Evolutionary conservation across 805 yeast genomes (phyloP).

Genomic region (Myxozyma udenii): DNA sequence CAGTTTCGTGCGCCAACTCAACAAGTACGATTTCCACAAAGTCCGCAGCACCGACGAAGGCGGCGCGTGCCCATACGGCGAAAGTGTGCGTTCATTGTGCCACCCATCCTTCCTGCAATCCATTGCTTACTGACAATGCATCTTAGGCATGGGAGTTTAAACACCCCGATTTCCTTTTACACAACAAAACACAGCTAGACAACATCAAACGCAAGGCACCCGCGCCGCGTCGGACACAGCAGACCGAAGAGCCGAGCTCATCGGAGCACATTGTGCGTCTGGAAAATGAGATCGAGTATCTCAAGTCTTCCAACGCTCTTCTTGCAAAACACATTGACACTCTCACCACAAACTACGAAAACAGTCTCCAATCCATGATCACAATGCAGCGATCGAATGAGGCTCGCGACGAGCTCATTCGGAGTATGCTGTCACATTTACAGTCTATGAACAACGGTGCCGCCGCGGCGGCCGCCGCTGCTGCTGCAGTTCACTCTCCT

Average conservation of each 20-base stretch:
- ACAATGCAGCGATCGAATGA: conserved; percentile 31
- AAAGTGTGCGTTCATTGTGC: conserved; percentile 38
- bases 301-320: conserved; percentile 18
- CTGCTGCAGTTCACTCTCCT: not conserved
- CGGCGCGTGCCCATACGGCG: conserved; percentile 57
- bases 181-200: conserved; percentile 75
- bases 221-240: conserved; percentile 25
- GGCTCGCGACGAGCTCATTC: conserved; percentile 29
- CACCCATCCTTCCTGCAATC: not conserved
- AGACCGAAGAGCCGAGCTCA: conserved; percentile 6
- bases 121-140: not conserved
- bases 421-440: conserved; percentile 22
- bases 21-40: conserved; percentile 96
- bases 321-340: conserved; percentile 26
- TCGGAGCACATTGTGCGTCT: conserved; percentile 24
- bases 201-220: conserved; percentile 57
- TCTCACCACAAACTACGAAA: conserved; percentile 21
- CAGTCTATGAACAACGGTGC: conserved; percentile 8
- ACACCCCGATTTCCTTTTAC: conserved; percentile 80
- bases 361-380: conserved; percentile 21
- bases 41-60: conserved; percentile 72
- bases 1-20: conserved; percentile 88
- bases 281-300: conserved; percentile 28
- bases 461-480: conserved; percentile 1
- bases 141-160: conserved; percentile 83